Evolutionary conservation across 306 rosid species (phyloP), one percentile per base, ranked within the genome.

Genomic region (Quercus gilva): DNA sequence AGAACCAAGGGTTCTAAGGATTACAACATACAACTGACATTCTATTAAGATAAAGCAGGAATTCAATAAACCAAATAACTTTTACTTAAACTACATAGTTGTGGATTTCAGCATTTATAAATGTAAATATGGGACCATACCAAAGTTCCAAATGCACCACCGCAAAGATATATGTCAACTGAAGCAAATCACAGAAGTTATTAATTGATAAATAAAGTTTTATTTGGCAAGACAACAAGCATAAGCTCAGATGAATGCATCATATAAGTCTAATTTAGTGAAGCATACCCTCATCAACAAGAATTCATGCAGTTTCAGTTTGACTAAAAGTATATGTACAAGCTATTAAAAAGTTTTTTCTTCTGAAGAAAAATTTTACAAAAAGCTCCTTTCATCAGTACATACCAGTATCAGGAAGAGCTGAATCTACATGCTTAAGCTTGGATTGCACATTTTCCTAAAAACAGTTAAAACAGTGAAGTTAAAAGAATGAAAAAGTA

Each of bases 381-480:
- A 81, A 57, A 37, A 45, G 70, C 45, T 80, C 57, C 77, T 8
- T 56, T 61, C 63, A 67, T 52, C 75, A 74, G 71, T 49, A 53
- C 41, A 69, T 88, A 93, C 97, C 95, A 74, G 81, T 79, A 45
- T 84, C 72, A 18, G 80, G 80, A 58, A 70, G 79, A 65, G 89
- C 73, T 37, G 84, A 73, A 78, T 78, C 70, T 49, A 71, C 53
- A 55, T 69, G 70, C 77, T 82, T 65, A 77, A 77, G 79, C 82
- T 82, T 81, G 33, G 89, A 86, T 76, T 65, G 90, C 77, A 82
- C 83, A 71, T 78, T 81, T 73, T 89, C 97, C 98, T 95, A 88
- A 79, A 86, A 82, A 49, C 45, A 77, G 75, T 51, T 79, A 53
- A 49, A 84, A 52, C 41, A 73, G 64, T 70, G 84, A 51, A 78